These are phyloP conservation scores for Talaromyces sp. DNA, from an alignment of 2,329 filamentous ascomycete genomes.

Conservation along the genomic window DNA sequence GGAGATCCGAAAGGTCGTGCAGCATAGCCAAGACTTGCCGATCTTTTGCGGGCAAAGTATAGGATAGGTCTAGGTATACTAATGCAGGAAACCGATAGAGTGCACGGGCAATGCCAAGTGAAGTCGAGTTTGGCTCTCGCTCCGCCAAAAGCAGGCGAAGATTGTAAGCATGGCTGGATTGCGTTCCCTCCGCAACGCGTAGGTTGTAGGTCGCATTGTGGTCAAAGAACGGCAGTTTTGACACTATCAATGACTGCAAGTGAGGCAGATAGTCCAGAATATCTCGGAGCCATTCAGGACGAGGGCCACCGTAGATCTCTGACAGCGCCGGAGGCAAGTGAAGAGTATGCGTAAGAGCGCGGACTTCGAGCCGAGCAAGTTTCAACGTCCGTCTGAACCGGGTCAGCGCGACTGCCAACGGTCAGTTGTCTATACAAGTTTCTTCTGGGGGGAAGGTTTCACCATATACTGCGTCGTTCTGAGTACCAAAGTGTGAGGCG, in stretches of 20 bases:
- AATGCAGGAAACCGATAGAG: conserved; percentile 51
- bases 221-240: conserved; percentile 58
- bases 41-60: conserved; percentile 47
- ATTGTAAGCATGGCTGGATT: conserved; percentile 31
- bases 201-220: conserved; percentile 53
- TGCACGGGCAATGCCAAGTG: conserved; percentile 48
- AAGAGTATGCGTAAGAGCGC: conserved; percentile 57
- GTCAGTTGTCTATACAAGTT: neutral
- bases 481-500: conserved; percentile 57
- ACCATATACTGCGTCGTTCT: conserved; percentile 59
- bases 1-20: conserved; percentile 45
- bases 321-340: conserved; percentile 58
- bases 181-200: conserved; percentile 22
- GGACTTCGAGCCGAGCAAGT: conserved; percentile 49
- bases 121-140: conserved; percentile 55
- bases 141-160: conserved; percentile 55
- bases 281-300: conserved; percentile 56
- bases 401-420: conserved; percentile 50
- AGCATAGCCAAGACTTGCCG: conserved; percentile 46
- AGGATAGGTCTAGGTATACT: conserved; percentile 56
- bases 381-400: conserved; percentile 55
- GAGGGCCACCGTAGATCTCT: conserved; percentile 57
- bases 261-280: conserved; percentile 55
- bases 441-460: conserved; percentile 6
- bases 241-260: conserved; percentile 57